These are phyloP conservation scores for Nemania abortiva DNA, from an alignment of 2,329 filamentous ascomycete species.

Conservation along the genomic window DNA sequence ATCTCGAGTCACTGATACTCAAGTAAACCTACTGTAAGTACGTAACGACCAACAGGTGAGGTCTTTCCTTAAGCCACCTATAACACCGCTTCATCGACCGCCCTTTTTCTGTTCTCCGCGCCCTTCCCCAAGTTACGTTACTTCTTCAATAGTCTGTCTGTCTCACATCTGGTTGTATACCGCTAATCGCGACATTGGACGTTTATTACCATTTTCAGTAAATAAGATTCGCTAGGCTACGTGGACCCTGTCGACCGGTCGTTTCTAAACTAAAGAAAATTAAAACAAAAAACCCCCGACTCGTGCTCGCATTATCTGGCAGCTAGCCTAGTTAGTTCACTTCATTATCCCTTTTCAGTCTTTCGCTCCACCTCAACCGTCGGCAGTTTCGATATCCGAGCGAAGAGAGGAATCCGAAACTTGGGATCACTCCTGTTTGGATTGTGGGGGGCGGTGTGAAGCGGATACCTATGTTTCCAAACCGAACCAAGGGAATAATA, in stretches of 20 bases:
- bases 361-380: constrained; percentile 13
- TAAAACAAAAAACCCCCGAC: not conserved
- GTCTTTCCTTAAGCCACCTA: not conserved
- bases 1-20: not conserved
- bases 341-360: not conserved
- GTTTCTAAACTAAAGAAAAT: not conserved
- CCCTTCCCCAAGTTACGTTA: not conserved
- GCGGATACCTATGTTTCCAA: not conserved
- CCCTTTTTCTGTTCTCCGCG: not conserved
- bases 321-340: not conserved
- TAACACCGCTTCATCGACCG: not conserved
- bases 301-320: not conserved
- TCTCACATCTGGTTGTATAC: not conserved
- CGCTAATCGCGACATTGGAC: not conserved
- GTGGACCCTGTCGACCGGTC: constrained; percentile 5
- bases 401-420: not conserved
- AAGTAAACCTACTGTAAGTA: not conserved
- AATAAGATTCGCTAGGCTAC: constrained; percentile 23
- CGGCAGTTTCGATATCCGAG: constrained; percentile 26
- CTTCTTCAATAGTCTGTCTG: not conserved
- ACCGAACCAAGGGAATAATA: no score
- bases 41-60: no score
- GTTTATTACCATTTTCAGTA: constrained; percentile 28
- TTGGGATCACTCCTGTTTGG: not conserved
- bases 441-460: not conserved